Percentiles rank a stretch among this genome's conserved stretches.
Evolutionary conservation across 768 basidiomycete genomes (phyloP).

Genomic region (Boletus fagicola): DNA sequence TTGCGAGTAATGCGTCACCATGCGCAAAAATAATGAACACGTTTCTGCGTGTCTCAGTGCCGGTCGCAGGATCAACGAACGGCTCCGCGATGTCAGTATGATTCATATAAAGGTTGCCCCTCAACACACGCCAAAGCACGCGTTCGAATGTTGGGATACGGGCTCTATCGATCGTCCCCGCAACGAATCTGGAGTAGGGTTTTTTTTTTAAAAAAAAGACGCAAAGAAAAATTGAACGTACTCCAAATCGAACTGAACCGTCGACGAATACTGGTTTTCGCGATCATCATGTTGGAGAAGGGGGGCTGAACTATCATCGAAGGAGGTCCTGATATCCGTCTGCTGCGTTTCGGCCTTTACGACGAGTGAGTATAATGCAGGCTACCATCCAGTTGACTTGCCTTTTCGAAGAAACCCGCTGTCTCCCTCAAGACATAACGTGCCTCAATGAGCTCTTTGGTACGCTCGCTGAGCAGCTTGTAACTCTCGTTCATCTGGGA

Average conservation of each 20-base stretch:
- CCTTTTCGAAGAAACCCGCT: conserved; percentile 92
- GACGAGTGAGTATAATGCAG: conserved; percentile 8
- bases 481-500: conserved; percentile 92
- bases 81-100: conserved; percentile 92
- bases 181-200: conserved; percentile 68
- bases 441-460: conserved; percentile 87
- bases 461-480: conserved; percentile 80
- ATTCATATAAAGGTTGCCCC: conserved; percentile 99
- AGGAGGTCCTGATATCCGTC: conserved; percentile 78
- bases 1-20: conserved; percentile 85
- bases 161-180: conserved; percentile 92
- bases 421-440: conserved; percentile 94
- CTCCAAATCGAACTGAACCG: conserved; percentile 85
- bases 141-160: conserved; percentile 94
- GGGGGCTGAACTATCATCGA: conserved; percentile 89
- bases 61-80: conserved; percentile 84
- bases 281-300: conserved; percentile 89
- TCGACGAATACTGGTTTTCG: conserved; percentile 57
- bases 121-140: conserved; percentile 95
- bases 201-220: conserved; percentile 1
- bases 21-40: conserved; percentile 99
- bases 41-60: conserved; percentile 87
- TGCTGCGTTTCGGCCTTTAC: conserved; percentile 74
- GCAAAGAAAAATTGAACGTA: conserved; percentile 35
- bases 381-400: conserved; percentile 30